These are phyloP conservation scores for Darksidea phi DNA, from an alignment of 495 filamentous ascomycete genomes.

Conservation along the genomic window DNA sequence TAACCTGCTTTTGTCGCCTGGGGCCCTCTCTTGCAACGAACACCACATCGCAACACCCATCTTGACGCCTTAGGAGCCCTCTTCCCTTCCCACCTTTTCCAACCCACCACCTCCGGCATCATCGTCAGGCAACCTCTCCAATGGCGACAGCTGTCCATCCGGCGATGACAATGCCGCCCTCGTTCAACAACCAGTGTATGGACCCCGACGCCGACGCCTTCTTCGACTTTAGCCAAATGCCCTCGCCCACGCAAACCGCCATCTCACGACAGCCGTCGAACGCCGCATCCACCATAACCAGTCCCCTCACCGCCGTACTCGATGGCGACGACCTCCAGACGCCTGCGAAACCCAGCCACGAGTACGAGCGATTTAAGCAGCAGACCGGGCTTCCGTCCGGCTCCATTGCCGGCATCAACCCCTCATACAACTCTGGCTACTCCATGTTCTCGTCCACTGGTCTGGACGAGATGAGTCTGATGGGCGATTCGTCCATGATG, in stretches of 20 bases:
- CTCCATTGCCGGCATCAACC: conserved; percentile 67
- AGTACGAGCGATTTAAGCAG: conserved; percentile 88
- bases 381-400: conserved; percentile 84
- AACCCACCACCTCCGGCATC: not conserved
- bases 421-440: conserved; percentile 56
- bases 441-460: conserved; percentile 48
- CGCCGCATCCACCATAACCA: conserved; percentile 29
- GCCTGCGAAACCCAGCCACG: conserved; percentile 80
- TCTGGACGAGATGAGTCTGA: conserved; percentile 47
- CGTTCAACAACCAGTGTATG: conserved; percentile 39
- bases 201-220: conserved; percentile 42
- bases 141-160: conserved; percentile 30
- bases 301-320: conserved; percentile 31
- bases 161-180: conserved; percentile 34
- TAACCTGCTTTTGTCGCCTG: conserved; percentile 18
- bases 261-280: conserved; percentile 22
- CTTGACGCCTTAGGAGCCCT: conserved; percentile 28
- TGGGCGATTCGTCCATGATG: conserved; percentile 36
- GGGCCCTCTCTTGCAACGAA: conserved; percentile 17
- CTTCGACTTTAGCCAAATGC: conserved; percentile 42
- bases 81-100: conserved; percentile 8
- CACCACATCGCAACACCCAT: conserved; percentile 24
- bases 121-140: conserved; percentile 7
- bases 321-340: conserved; percentile 50
- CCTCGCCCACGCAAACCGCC: conserved; percentile 31